Percentiles rank a stretch among this genome's conserved stretches.
Conservation (phyloP, 139 green algal genomes). For the Axilococcus clingmanii region DNA sequence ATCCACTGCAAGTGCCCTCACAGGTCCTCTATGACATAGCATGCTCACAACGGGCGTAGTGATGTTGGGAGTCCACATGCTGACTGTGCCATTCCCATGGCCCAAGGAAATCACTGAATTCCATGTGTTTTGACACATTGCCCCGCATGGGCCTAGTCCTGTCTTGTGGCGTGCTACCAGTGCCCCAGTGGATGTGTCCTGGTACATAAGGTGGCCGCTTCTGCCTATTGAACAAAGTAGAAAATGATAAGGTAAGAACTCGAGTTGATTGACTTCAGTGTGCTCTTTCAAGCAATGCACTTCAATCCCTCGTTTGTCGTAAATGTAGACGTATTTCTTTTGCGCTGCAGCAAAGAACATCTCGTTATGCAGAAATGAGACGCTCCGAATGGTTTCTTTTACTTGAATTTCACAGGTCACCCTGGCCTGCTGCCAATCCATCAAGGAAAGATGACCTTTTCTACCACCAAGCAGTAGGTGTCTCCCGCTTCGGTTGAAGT, state of each 20-base stretch:
- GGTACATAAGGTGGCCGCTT: slow-evolving; percentile 71
- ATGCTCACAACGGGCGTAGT: slow-evolving; percentile 74
- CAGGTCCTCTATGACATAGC: slow-evolving; percentile 80
- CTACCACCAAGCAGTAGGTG: slow-evolving; percentile 72
- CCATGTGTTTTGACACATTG: slow-evolving; percentile 79
- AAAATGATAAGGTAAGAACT: slow-evolving; percentile 96
- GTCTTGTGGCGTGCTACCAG: slow-evolving; percentile 80
- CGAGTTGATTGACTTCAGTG: slow-evolving; percentile 41
- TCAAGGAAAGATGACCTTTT: slow-evolving; percentile 83
- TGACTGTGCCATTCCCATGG: slow-evolving; percentile 80
- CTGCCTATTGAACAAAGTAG: slow-evolving; percentile 77
- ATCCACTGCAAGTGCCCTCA: slow-evolving; percentile 70
- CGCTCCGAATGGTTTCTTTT: slow-evolving; percentile 74
- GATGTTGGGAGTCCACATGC: slow-evolving; percentile 96
- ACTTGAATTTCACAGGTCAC: slow-evolving; percentile 88
- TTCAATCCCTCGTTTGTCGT: slow-evolving; percentile 94
- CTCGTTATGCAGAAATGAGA: slow-evolving; percentile 93
- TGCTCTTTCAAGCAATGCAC: slow-evolving; percentile 89
- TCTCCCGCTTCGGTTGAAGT: slow-evolving; percentile 71
- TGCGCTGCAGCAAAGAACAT: slow-evolving; percentile 92
- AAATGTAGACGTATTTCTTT: slow-evolving; percentile 93
- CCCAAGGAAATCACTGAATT: slow-evolving; percentile 81
- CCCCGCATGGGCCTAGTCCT: slow-evolving; percentile 59
- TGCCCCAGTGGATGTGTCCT: slow-evolving; percentile 89
- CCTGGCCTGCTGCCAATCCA: slow-evolving; percentile 74